These are phyloP conservation scores for Fusarium sp. DNA, from an alignment of 2,329 filamentous ascomycete genomes.

Conservation along the genomic window DNA sequence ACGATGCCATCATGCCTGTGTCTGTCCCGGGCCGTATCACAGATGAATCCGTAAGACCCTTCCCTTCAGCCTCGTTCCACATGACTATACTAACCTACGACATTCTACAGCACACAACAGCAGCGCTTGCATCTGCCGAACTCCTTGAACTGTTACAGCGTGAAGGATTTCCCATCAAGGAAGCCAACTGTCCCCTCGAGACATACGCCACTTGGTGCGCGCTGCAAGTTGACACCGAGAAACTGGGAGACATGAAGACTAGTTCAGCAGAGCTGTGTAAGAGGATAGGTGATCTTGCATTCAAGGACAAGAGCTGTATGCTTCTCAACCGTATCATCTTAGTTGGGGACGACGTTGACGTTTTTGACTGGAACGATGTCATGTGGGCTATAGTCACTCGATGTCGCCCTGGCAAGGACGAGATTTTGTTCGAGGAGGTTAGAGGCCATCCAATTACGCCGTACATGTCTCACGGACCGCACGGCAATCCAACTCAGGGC, in stretches of 20 bases:
- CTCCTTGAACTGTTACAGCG: not conserved
- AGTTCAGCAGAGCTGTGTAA: not conserved
- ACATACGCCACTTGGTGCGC: not conserved
- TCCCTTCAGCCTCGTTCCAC: rapidly evolving
- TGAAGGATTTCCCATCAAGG: not conserved
- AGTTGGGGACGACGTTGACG: not conserved
- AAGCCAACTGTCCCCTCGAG: not conserved
- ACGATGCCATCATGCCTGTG: not conserved
- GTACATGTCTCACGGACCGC: not conserved
- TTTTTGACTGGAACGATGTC: not conserved
- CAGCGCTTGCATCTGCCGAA: not conserved
- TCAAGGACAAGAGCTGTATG: not conserved
- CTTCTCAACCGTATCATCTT: not conserved
- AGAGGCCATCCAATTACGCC: not conserved
- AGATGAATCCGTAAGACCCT: not conserved
- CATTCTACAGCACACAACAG: not conserved
- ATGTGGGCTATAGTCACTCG: not conserved
- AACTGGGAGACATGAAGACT: not conserved
- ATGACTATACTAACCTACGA: rapidly evolving
- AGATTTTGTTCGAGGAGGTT: not conserved
- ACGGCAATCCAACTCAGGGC: not conserved
- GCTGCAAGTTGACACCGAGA: not conserved
- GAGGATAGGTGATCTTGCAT: not conserved
- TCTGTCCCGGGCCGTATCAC: not conserved
- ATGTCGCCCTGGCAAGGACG: not conserved